Evolutionary conservation across 169 alveolate genomes (phyloP).

Genomic region (Blepharisma undulans): DNA sequence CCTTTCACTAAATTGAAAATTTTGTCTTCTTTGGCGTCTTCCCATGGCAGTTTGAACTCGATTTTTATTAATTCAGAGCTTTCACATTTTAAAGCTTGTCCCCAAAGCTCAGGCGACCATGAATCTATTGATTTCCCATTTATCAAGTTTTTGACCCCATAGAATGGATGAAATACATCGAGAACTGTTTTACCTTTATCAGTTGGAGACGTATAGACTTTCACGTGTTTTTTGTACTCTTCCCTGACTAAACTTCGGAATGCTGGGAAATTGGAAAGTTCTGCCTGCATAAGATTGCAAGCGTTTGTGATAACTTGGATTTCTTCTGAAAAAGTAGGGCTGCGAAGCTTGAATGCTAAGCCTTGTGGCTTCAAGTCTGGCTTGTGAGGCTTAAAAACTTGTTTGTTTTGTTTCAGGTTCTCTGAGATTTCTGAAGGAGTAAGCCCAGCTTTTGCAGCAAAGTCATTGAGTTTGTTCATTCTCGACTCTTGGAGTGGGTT

Average conservation of each 20-base stretch:
- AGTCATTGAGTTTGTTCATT: neutral
- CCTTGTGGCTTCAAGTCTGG: neutral
- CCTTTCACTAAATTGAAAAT: constrained; percentile 13
- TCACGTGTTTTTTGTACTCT: constrained; percentile 47
- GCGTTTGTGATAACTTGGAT: constrained; percentile 44
- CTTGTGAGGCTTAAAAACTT: neutral
- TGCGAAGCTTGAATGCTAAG: constrained; percentile 18
- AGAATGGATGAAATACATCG: constrained; percentile 55
- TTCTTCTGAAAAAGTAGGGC: neutral
- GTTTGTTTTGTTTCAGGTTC: neutral
- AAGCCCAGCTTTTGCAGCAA: constrained; percentile 8
- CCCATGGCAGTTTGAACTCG: constrained; percentile 46
- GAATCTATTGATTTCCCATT: constrained; percentile 42
- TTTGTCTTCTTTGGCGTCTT: constrained; percentile 2
- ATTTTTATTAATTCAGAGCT: constrained; percentile 46
- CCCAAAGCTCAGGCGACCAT: constrained; percentile 44
- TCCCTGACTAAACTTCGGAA: constrained; percentile 52
- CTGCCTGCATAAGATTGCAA: constrained; percentile 44
- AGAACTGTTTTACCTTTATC: constrained; percentile 56
- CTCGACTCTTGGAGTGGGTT: neutral
- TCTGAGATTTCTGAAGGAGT: constrained; percentile 3
- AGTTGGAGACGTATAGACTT: constrained; percentile 56
- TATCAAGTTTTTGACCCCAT: constrained; percentile 54
- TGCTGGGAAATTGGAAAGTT: constrained; percentile 51
- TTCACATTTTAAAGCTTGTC: constrained; percentile 48